Conservation (phyloP, 768 basidiomycete species). For the Pisolithus marmoratus region DNA sequence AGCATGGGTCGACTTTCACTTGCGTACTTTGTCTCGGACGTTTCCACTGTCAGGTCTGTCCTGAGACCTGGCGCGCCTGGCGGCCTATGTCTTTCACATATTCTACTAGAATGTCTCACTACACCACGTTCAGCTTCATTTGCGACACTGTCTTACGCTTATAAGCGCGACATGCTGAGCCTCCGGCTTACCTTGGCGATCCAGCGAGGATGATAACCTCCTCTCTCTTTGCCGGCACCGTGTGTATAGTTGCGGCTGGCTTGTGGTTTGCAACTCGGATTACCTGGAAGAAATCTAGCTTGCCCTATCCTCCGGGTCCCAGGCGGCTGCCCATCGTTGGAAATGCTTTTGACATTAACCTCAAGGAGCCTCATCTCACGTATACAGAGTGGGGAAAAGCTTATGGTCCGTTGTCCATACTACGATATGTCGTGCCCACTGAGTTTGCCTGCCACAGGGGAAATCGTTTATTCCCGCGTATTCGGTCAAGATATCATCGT, state of each 20-base stretch:
- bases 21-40: no score
- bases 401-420: constrained; percentile 7
- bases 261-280: background rate
- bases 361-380: constrained; percentile 5
- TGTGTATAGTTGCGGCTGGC: background rate
- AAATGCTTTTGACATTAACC: constrained; percentile 10
- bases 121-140: no score
- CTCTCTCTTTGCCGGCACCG: background rate
- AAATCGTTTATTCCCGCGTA: no score
- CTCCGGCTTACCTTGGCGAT: no score
- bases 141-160: no score
- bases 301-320: constrained; percentile 14
- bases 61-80: no score
- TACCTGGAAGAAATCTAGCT: background rate
- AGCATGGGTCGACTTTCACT: no score
- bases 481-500: constrained; percentile 3
- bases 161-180: no score
- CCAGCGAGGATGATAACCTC: no score
- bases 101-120: no score
- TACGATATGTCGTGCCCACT: background rate
- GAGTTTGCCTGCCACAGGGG: background rate
- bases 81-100: no score
- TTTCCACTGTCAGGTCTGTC: no score
- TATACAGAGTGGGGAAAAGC: constrained; percentile 16
- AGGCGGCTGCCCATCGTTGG: constrained; percentile 9